A percentile compares a stretch with the other conserved stretches of the same genome.
phyloP scores from a whole-genome alignment of 2,329 filamentous ascomycete genomes.

The Aureobasidium sp. region DNA sequence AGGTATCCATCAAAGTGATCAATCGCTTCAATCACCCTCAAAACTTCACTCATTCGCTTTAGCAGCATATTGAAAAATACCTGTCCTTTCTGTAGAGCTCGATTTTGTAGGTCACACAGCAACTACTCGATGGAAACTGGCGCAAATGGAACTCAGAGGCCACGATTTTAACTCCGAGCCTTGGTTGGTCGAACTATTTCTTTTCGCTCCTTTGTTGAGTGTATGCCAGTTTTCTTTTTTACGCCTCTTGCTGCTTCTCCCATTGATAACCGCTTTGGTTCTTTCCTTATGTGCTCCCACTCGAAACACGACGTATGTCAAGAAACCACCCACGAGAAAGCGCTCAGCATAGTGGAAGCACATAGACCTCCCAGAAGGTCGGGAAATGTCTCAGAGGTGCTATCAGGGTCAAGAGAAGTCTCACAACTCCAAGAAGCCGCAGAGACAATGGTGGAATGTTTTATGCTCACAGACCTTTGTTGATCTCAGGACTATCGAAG shows the following conservation, averaged over 20 bases:
- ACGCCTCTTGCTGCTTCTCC: background rate
- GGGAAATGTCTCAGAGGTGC: background rate
- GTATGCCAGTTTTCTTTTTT: too few relatives aligned
- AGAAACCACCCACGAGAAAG: background rate
- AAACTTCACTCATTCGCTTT: too few relatives aligned
- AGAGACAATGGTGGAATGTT: background rate
- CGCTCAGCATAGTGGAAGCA: background rate
- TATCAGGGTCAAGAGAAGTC: background rate
- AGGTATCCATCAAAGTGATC: background rate
- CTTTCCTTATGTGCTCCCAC: too few relatives aligned
- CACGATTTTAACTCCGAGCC: background rate
- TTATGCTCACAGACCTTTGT: background rate
- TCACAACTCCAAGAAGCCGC: background rate
- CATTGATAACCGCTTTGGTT: too few relatives aligned
- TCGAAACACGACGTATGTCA: background rate
- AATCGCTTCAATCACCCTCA: background rate
- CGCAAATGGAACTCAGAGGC: background rate
- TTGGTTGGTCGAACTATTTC: conserved; percentile 1
- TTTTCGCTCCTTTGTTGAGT: background rate
- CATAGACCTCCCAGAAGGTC: background rate
- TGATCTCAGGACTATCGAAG: background rate
- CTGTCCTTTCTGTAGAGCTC: background rate
- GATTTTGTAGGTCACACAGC: background rate
- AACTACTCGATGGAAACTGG: background rate
- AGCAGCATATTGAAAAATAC: background rate